phyloP scores from a whole-genome alignment of 2,329 filamentous ascomycete genomes.

The Cladosporium sp. region DNA sequence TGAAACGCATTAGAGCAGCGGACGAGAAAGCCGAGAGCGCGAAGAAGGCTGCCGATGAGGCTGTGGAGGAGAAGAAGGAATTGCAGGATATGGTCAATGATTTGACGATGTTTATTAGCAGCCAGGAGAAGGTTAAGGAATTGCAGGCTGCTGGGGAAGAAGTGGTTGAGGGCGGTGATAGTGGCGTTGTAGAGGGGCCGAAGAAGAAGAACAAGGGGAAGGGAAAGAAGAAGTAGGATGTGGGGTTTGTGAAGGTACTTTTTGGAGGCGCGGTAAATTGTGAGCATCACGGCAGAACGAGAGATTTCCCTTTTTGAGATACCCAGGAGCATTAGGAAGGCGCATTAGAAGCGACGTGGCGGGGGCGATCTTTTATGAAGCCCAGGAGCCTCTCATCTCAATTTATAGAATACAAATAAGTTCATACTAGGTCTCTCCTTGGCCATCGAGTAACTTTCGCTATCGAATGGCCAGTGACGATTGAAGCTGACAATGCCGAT shows the following conservation, averaged over 20 bases:
- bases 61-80: constrained; percentile 59
- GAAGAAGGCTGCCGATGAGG: constrained; percentile 41
- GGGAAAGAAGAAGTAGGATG: constrained; percentile 34
- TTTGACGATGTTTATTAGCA: constrained; percentile 79
- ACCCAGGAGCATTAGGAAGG: background rate
- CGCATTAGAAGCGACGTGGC: background rate
- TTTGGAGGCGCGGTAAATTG: background rate
- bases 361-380: background rate
- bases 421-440: too few species aligned
- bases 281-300: too few species aligned
- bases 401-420: too few species aligned
- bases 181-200: constrained; percentile 53
- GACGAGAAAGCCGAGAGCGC: constrained; percentile 55
- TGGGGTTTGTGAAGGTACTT: background rate
- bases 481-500: too few species aligned
- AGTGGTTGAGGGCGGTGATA: constrained; percentile 62
- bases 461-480: too few species aligned
- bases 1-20: constrained; percentile 74
- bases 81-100: constrained; percentile 84
- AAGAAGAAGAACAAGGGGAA: constrained; percentile 46
- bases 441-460: too few species aligned
- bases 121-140: constrained; percentile 73
- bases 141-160: constrained; percentile 61
- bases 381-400: too few species aligned
- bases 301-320: background rate